Evolutionary conservation across 805 yeast genomes (phyloP), one percentile per base, ranked within the genome.

Genomic region (Pichia sporocuriosa): DNA sequence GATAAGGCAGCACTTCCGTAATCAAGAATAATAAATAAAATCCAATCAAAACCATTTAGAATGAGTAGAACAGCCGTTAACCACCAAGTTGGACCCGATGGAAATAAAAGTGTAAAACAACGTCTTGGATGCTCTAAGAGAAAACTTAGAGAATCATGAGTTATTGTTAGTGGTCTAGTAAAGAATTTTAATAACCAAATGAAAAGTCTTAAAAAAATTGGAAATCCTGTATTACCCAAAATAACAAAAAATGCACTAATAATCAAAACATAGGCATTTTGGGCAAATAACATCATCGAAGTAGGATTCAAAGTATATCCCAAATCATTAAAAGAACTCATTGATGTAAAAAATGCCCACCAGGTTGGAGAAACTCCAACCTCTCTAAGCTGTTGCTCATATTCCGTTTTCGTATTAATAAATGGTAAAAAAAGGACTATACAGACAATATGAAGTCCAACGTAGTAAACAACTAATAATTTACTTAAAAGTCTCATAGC

Each of bases 21-120:
- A 61, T 93, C 97, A 36, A 93, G 66, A 40, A 87, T 74, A 43
- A 87, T 71, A 58, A 88, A 93, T 27, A 93, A 67, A 8, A 90
- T 63, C 67, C 88, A 70, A 63, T 93, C 99, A 8, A 81, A 72
- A 2, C 70, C 73, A 58, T 90, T 90, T 50, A 93, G 63, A 1
- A 71, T 70, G 13, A 88, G 70, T 46, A 93, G 68, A 16, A 89
- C 84, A 43, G 77, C 69, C 39, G 88, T 69, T 33, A 93, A 68
- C 96, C 96, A 88, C 95, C 96, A 87, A 0, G 98, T 90, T 3
- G 97, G 95, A 2, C 81, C 79, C 4, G 90, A 75, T 0, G 98
- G 98, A 54, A 93, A 93, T 43, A 93, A 67, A 44, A 93, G 65
- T 4, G 97, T 88, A 57, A 90, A 93, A 59, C 98, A 93, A 55